Evolutionary conservation across 2,329 filamentous ascomycete genomes (phyloP).

Genomic region (Exophiala sp.): DNA sequence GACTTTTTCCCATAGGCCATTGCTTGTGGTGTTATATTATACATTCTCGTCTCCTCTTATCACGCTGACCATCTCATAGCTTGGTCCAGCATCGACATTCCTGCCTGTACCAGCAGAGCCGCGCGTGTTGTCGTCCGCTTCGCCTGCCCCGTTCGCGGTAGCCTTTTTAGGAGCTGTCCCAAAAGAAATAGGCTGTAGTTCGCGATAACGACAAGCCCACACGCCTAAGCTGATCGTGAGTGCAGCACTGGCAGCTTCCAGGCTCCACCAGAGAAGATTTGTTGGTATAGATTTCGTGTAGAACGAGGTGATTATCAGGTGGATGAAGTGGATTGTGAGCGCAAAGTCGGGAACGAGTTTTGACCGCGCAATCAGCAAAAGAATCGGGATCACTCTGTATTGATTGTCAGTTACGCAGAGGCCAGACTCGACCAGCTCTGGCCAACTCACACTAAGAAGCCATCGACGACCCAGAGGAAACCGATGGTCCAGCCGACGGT

Average conservation of each 20-base stretch:
- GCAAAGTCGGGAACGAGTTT: conserved; percentile 96
- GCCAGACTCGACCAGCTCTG: not conserved
- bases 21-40: conserved; percentile 1
- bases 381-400: conserved; percentile 72
- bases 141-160: conserved; percentile 8
- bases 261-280: conserved; percentile 81
- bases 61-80: conserved; percentile 65
- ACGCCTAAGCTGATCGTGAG: conserved; percentile 71
- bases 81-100: conserved; percentile 30
- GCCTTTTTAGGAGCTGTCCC: conserved; percentile 50
- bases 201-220: conserved; percentile 88
- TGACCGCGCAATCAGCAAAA: conserved; percentile 78
- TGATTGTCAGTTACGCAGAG: not conserved
- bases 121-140: conserved; percentile 39
- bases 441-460: conserved; percentile 57
- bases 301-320: conserved; percentile 71
- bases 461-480: conserved; percentile 65
- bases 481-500: conserved; percentile 68
- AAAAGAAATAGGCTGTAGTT: conserved; percentile 84
- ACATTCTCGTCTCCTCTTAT: conserved; percentile 35
- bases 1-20: not conserved
- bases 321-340: conserved; percentile 79
- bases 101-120: conserved; percentile 27
- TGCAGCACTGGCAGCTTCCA: conserved; percentile 59
- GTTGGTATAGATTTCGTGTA: conserved; percentile 74